Evolutionary conservation across 1,284 basidiomycete genomes (phyloP), one percentile per base, ranked within the genome.

Genomic region (Irpex sp.): DNA sequence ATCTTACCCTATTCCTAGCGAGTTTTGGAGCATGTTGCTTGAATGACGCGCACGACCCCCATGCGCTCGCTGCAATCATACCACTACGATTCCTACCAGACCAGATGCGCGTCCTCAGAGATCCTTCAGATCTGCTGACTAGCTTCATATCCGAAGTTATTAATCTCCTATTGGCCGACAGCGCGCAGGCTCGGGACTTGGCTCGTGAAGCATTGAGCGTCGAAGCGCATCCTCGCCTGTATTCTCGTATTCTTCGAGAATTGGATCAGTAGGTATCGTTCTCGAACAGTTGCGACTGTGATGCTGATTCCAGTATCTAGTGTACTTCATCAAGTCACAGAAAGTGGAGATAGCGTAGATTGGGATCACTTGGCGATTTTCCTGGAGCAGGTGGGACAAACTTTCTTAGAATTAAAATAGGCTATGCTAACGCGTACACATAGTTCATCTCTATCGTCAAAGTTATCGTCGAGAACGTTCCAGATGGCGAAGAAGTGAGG

Each of bases 1-100:
- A 97, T 73, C 79, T 94, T 21, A 90, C 92, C 0, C 79, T 94
- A 34, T 93, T 93, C 74, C 77, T 97, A 51, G 87, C 92, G 15
- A 85, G 92, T 1, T 85, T 92, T 31, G 88, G 91, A 47, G 88
- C 89, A 2, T 81, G 87, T 4, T 93, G 89, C 66, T 75, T 86
- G 11, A 78, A 80, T 57, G 86, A 86, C 19, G 75, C 78, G 34
- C 78, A 81, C 59, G 80, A 85, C 60, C 72, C 80, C 48, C 72
- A 75, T 9, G 76, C 81, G 21, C 76, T 94, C 7, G 76, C 82
- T 6, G 73, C 81, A 11, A 75, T 87, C 55, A 82, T 94, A 57
- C 86, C 91, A 0, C 68, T 78, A 4, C 80, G 84, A 55, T 79
- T 83, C 55, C 77, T 95, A 4, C 93, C 93, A 0, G 91, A 89